Evolutionary conservation across 192 early-diverging fungal species (phyloP).

Genomic region (Backusella tuberculispora): DNA sequence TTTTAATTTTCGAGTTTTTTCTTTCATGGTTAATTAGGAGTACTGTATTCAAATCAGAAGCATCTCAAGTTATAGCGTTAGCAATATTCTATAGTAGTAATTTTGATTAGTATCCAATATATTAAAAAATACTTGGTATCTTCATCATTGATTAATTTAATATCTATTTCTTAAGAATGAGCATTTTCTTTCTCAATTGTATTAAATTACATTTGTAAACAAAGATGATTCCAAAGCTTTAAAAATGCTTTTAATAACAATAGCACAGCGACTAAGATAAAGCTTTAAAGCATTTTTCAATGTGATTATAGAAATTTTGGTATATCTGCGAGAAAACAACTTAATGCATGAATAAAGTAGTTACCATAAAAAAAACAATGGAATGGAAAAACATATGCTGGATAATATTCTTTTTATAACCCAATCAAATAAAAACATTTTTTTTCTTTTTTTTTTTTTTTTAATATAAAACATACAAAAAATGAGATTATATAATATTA

Average conservation of each 20-base stretch:
- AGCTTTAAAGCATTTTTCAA: too few relatives aligned
- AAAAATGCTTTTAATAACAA: neutral
- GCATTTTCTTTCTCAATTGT: neutral
- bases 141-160: slow-evolving; percentile 1
- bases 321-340: neutral
- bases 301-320: neutral
- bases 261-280: neutral
- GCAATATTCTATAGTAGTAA: too few relatives aligned
- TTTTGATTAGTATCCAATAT: neutral
- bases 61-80: neutral
- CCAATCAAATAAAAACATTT: neutral
- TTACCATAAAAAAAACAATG: neutral
- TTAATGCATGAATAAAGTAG: neutral
- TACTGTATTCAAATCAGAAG: neutral
- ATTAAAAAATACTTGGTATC: neutral
- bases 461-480: slow-evolving; percentile 16
- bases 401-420: neutral
- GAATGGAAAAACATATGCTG: neutral
- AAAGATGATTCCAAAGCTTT: neutral
- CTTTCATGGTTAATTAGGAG: neutral
- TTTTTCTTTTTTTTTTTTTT: neutral
- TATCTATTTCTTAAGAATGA: neutral
- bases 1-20: too few relatives aligned
- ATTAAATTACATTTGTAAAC: slow-evolving; percentile 9
- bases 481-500: neutral